Conservation (phyloP, 768 basidiomycete species). For the Trametes maxima region DNA sequence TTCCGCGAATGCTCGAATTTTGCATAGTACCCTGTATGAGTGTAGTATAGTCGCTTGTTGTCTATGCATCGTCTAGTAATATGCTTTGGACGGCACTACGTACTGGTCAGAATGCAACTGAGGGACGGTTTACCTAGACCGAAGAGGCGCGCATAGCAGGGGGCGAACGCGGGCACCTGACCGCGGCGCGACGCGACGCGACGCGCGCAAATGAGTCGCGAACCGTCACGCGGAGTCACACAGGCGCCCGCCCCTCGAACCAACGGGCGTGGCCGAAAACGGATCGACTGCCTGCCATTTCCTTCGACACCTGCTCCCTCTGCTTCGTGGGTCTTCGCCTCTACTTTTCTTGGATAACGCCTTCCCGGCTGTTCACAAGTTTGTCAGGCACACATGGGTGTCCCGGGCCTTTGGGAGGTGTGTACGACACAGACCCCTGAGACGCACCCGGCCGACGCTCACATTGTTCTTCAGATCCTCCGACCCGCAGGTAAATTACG, state of each 20-base stretch:
- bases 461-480: conserved; percentile 49
- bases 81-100: neutral
- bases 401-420: conserved; percentile 32
- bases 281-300: neutral
- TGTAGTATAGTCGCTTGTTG: conserved; percentile 10
- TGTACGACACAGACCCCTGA: neutral
- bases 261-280: neutral
- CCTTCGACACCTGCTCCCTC: neutral
- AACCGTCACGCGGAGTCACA: conserved; percentile 7
- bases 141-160: neutral
- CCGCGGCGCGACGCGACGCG: conserved; percentile 1
- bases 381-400: conserved; percentile 24
- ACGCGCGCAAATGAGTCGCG: conserved; percentile 13
- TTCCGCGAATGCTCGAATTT: conserved; percentile 1
- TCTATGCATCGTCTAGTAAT: conserved; percentile 4
- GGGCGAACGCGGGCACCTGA: neutral
- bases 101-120: neutral
- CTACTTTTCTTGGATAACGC: neutral
- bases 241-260: conserved; percentile 2
- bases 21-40: conserved; percentile 14
- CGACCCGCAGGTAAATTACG: conserved; percentile 70
- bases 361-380: neutral
- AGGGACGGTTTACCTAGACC: neutral
- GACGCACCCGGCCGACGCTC: neutral
- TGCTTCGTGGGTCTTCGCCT: neutral